A percentile compares a stretch with the other conserved stretches of the same genome.
phyloP scores from a whole-genome alignment of 2,329 filamentous ascomycete species.

The Colletotrichum acutatum region DNA sequence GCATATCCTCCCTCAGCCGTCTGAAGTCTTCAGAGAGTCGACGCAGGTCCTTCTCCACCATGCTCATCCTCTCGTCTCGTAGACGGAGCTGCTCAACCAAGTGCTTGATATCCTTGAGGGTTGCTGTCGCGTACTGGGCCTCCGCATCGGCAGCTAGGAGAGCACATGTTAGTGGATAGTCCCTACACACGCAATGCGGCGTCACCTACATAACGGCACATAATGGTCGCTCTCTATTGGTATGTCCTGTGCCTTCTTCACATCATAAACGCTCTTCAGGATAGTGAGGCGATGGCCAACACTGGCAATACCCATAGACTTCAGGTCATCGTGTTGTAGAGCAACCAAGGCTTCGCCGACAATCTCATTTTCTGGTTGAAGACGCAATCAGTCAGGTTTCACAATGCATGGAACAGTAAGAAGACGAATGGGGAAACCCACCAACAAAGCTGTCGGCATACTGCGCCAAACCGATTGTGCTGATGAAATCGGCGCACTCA shows the following conservation, averaged over 20 bases:
- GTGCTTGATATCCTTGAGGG: conserved; percentile 91
- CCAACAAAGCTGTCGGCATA: conserved; percentile 87
- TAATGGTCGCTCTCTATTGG: conserved; percentile 94
- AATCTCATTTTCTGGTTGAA: conserved; percentile 84
- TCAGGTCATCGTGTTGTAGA: conserved; percentile 90
- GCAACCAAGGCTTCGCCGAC: conserved; percentile 91
- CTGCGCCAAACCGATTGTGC: conserved; percentile 81
- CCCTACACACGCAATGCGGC: conserved; percentile 8
- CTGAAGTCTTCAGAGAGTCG: conserved; percentile 89
- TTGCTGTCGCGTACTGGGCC: conserved; percentile 85
- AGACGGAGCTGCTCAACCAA: conserved; percentile 90
- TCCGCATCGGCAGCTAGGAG: conserved; percentile 85
- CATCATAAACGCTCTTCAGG: conserved; percentile 94
- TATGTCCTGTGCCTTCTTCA: conserved; percentile 93
- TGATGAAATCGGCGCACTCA: conserved; percentile 90
- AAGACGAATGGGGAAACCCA: conserved; percentile 57
- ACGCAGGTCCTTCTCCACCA: conserved; percentile 85
- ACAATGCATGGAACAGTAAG: not conserved
- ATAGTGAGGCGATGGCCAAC: conserved; percentile 96
- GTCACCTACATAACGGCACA: conserved; percentile 83
- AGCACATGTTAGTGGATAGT: conserved; percentile 28
- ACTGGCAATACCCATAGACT: conserved; percentile 92
- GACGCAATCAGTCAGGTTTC: not conserved
- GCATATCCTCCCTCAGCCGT: conserved; percentile 87
- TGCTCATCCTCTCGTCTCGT: conserved; percentile 88